Base-by-base conservation (phyloP, 2,329 filamentous ascomycete genomes). In the Talaromyces marneffei region DNA sequence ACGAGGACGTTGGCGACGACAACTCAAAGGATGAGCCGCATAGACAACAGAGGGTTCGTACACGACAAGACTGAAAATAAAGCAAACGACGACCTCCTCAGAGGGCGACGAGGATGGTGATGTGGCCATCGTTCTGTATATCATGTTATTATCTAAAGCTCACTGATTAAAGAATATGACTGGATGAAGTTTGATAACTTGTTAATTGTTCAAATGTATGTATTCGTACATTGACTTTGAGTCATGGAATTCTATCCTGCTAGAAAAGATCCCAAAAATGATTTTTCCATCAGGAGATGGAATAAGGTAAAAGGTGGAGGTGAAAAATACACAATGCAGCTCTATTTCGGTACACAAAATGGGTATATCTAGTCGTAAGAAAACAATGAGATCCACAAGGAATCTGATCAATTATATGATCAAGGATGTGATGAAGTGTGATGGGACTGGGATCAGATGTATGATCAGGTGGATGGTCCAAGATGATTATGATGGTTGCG, bases 351-450 rank as follows among this genome's bases (percentile, higher is more conserved):
- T 59, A 53, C 35, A 59, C 56, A 52, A 52, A 59, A 53, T 59
- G 57, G 57, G 57, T 59, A 59, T 59, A 59, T 59, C 57, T 59
- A 59, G 48, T 59, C 57, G 37, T 59, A 53, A 53, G 27, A 53
- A 53, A 59, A 44, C 57, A 59, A 53, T 40, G 23, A 53, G 20
- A 18, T 40, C 52, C 52, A 40, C 8, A 39, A 55, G 12, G 48
- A 29, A 27, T 40, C 18, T 18, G 25, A 55, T 40, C 18, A 9
- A n/a, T 55, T 10, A 37, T 23, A 52, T 33, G n/a, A 52, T 52
- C n/a, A n/a, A 52, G 29, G 1, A 52, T 2, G 18, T 46, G 42
- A 27, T 33, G 29, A 6, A 3, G 29, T 4, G 20, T n/a, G 44
- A 8, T 46, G 7, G 44, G 23, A 9, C 14, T 23, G 3, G 4